Conservation (phyloP, 1,284 basidiomycete genomes). For the Meripilus lineatus region DNA sequence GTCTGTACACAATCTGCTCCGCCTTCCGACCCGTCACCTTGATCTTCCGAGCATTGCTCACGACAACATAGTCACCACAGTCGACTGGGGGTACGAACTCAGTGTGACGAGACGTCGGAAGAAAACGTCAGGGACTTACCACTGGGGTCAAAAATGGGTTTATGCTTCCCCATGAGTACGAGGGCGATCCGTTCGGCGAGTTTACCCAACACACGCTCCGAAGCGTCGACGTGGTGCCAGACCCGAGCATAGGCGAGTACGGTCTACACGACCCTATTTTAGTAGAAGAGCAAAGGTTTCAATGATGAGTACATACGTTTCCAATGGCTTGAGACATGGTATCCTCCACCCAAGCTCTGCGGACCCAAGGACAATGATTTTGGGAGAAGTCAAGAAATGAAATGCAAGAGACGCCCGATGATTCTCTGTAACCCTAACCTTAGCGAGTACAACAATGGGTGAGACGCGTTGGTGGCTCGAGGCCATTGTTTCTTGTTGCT, state of each 20-base stretch:
- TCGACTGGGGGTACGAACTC: conserved; percentile 53
- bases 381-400: too few relatives aligned
- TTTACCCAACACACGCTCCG: conserved; percentile 87
- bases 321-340: conserved; percentile 62
- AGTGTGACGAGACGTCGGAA: background rate
- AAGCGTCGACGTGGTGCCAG: conserved; percentile 95
- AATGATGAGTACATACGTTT: conserved; percentile 42
- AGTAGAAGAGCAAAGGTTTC: background rate
- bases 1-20: conserved; percentile 83
- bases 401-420: too few relatives aligned
- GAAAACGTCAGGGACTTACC: conserved; percentile 39
- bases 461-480: too few relatives aligned
- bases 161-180: conserved; percentile 98
- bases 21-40: conserved; percentile 89
- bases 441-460: too few relatives aligned
- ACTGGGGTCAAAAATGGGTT: conserved; percentile 92
- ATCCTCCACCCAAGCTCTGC: too few relatives aligned
- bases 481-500: too few relatives aligned
- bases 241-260: conserved; percentile 88
- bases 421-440: too few relatives aligned
- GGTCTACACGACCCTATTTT: conserved; percentile 50
- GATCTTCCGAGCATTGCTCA: conserved; percentile 85
- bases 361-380: too few relatives aligned
- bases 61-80: conserved; percentile 96
- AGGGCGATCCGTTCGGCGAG: conserved; percentile 92